Evolutionary conservation across 345 rosid genomes (phyloP), one percentile per base, ranked within the genome.

Genomic region (Arabidopsis arenosa): DNA sequence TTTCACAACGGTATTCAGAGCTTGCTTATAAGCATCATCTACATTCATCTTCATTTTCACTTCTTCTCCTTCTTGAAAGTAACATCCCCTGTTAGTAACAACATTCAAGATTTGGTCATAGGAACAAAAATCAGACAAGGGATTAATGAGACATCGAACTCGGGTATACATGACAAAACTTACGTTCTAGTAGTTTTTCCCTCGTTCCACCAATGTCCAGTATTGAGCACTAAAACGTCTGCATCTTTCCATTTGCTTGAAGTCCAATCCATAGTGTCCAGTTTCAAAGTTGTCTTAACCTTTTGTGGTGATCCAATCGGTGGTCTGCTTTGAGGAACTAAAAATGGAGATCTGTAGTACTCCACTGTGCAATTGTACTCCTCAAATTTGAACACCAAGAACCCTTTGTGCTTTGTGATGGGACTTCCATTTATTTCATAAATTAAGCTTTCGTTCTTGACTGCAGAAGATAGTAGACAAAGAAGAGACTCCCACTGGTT

Each of bases 401-500:
- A 86, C 14, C 98, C 98, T 10, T 45, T 86, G 78, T 96, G 99
- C 85, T 96, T 93, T 26, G 94, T 90, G 63, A 95, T 93, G 11
- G 97, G 91, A 53, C 66, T 87, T 74, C 97, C 94, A 26, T 89
- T 84, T 17, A 82, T 82, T 77, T 95, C 98, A 1, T 89, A 87
- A 39, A 95, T 82, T 23, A 89, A 85, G 35, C 87, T 79, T 70
- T 84, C 84, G 80, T 85, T 84, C 14, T 87, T 70, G 66, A 89
- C 79, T 44, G 84, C 86, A 49, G 97, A 78, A 59, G 96, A 77
- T 6, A 92, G 89, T 91, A 95, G 75, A 80, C 97, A 92, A 40
- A 95, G 88, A 59, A 92, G 87, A 45, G 97, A 95, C 76, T 95
- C 97, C 97, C 96, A 92, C 30, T 95, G 99, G 83, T 95, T 95